Evolutionary conservation across 2,329 filamentous ascomycete genomes (phyloP).

Genomic region (Pochonia chlamydosporia): DNA sequence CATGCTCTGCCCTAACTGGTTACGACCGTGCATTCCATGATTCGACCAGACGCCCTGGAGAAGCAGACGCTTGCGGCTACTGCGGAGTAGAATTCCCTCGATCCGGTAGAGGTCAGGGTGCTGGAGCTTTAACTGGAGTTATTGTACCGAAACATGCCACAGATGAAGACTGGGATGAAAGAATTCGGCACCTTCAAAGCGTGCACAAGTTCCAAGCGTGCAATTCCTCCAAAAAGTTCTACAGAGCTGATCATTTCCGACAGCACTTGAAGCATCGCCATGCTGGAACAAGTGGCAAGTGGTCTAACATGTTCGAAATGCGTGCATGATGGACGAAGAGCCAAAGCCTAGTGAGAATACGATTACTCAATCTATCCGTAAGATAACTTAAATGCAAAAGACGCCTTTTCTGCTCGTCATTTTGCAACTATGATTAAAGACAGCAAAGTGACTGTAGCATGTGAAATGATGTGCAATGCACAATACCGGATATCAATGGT

Average conservation of each 20-base stretch:
- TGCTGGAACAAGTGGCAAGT: constrained; percentile 91
- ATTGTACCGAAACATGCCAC: constrained; percentile 47
- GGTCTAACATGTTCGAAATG: constrained; percentile 98
- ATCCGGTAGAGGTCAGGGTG: constrained; percentile 35
- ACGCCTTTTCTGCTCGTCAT: no score
- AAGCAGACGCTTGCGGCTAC: constrained; percentile 83
- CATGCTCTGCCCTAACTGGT: constrained; percentile 77
- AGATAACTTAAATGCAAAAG: no score
- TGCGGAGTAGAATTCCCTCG: constrained; percentile 83
- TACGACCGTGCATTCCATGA: constrained; percentile 83
- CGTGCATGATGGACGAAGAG: constrained; percentile 90
- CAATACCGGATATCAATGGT: no score
- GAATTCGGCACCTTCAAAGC: constrained; percentile 80
- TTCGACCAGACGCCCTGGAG: constrained; percentile 60
- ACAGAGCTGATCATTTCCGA: constrained; percentile 92
- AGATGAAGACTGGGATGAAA: constrained; percentile 80
- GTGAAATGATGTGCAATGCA: no score
- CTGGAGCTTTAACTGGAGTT: constrained; percentile 25
- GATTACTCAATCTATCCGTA: no score
- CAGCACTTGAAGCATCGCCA: constrained; percentile 98
- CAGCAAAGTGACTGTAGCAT: no score
- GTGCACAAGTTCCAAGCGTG: constrained; percentile 97
- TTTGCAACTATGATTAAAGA: no score
- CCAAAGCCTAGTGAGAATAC: no score
- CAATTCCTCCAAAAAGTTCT: constrained; percentile 98